phyloP scores from a whole-genome alignment of 2,329 filamentous ascomycete genomes.

The Aspergillus eucalypticola region DNA sequence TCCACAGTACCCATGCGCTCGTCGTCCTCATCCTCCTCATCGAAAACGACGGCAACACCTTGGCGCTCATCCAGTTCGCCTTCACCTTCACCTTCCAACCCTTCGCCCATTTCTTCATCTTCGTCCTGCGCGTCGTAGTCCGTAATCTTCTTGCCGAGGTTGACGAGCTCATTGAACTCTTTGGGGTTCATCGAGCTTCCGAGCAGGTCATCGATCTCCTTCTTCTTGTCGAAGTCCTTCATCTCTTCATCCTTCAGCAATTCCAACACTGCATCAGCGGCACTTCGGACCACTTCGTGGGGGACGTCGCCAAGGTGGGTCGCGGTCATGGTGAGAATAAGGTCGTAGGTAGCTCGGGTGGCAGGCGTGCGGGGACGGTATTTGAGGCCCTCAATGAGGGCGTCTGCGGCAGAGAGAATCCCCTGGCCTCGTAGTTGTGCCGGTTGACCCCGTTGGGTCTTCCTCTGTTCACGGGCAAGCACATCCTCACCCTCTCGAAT shows the following conservation, averaged over 20 bases:
- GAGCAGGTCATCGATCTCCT: constrained; percentile 89
- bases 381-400: constrained; percentile 84
- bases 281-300: constrained; percentile 87
- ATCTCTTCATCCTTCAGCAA: constrained; percentile 91
- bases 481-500: constrained; percentile 81
- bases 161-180: constrained; percentile 95
- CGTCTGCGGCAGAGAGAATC: constrained; percentile 79
- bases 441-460: constrained; percentile 75
- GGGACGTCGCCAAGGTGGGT: constrained; percentile 88
- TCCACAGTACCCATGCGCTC: constrained; percentile 74
- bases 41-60: constrained; percentile 96
- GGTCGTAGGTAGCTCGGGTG: constrained; percentile 88
- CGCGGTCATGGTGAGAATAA: constrained; percentile 89
- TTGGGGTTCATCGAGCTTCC: constrained; percentile 80
- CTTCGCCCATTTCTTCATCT: constrained; percentile 80
- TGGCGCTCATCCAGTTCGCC: constrained; percentile 88
- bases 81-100: constrained; percentile 63
- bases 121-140: constrained; percentile 97
- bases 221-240: constrained; percentile 98
- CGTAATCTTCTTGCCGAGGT: constrained; percentile 97
- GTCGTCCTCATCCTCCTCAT: constrained; percentile 85
- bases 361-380: constrained; percentile 90
- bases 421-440: constrained; percentile 70
- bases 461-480: constrained; percentile 78
- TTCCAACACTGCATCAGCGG: constrained; percentile 87